Conservation (phyloP, 495 filamentous ascomycete species). For the Aspergillus ellipticus region DNA sequence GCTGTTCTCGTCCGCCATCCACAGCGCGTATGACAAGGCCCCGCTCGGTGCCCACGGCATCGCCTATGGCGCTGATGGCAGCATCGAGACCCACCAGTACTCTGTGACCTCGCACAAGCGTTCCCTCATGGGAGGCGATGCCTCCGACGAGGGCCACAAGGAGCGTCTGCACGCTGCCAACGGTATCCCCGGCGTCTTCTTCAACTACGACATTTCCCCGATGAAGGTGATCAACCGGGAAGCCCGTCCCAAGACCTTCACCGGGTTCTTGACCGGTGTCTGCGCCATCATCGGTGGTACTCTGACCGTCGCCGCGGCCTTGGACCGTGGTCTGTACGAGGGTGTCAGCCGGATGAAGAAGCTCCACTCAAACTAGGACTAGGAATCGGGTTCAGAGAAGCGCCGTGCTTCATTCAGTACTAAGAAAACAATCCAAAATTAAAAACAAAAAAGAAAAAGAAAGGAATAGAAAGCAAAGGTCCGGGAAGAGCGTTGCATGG, state of each 20-base stretch:
- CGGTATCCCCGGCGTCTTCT: conserved; percentile 96
- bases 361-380: conserved; percentile 54
- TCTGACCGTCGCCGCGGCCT: conserved; percentile 87
- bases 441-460: background rate
- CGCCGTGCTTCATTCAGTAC: too few relatives aligned
- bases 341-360: conserved; percentile 81
- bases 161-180: conserved; percentile 83
- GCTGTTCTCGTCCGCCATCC: conserved; percentile 37
- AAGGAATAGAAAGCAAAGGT: conserved; percentile 4
- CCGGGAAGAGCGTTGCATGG: background rate
- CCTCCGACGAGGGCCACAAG: conserved; percentile 78
- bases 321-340: conserved; percentile 91
- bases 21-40: conserved; percentile 49
- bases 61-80: conserved; percentile 62
- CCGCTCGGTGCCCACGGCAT: conserved; percentile 60
- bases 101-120: conserved; percentile 93
- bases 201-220: conserved; percentile 98
- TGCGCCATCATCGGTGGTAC: conserved; percentile 95
- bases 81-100: conserved; percentile 96
- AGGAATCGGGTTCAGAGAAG: too few relatives aligned
- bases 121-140: conserved; percentile 75
- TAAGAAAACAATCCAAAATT: too few relatives aligned
- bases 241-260: conserved; percentile 78
- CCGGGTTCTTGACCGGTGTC: conserved; percentile 86
- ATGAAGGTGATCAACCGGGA: conserved; percentile 99